Base-by-base conservation (phyloP, 2,329 filamentous ascomycete genomes). In the Fusarium camptoceras region DNA sequence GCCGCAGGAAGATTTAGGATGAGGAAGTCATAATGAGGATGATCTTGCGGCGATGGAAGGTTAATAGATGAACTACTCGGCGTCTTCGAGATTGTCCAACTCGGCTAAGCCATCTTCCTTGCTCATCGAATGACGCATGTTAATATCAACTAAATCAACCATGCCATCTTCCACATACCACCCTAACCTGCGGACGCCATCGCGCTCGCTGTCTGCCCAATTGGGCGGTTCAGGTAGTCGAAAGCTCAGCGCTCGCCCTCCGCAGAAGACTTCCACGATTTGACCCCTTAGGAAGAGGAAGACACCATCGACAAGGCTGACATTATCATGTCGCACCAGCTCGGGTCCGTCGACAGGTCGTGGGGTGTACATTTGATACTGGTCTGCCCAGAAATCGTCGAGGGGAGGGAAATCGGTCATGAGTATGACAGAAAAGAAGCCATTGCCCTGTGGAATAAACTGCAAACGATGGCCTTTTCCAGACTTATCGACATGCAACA, bases 301-400 rank as follows among this genome's bases (percentile, higher is more conserved):
- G 6, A 77, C 71, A 0, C 75, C 76, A 18, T 63, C 69, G 25
- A 66, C 44, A n/a, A 78, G 65, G 28, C 66, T 70, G 27, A 79
- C 70, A 37, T 65, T 62, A 11, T 78, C 75, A 53, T 79, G 78
- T 14, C 78, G 75, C 2, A 78, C 76, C 5, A 80, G 65, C 27
- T 80, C 78, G 11, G 78, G 78, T 1, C 78, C 78, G 48, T 80
- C 78, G 24, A 80, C 68, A 5, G 73, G 75, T 10, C 77, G 73
- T 8, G 76, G 76, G 18, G 78, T 70, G 28, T 79, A 68, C 16
- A 78, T 59, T 14, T 70, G 64, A 62, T 80, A 80, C 62, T 79
- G 79, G 49, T 80, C 78, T n/a, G 77, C 78, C 78, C 78, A 80
- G 63, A 80, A 80, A 63, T 80, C 78, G 64, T 80, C 78, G 3